Conservation (phyloP, 257 asterid species). For the Ballota nigra region DNA sequence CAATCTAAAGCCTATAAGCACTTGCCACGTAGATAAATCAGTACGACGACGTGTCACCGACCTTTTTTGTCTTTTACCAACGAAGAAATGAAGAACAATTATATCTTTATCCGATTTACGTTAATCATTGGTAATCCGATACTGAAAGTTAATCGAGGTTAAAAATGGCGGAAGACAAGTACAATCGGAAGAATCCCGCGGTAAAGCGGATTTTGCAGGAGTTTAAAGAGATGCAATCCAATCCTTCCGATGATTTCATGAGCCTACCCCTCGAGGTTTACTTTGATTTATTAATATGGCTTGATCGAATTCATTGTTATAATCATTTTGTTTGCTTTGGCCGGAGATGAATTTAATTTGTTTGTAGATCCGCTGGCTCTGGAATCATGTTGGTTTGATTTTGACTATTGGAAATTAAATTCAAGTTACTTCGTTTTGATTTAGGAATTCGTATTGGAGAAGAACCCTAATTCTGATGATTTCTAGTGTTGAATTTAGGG, state of each 20-base stretch:
- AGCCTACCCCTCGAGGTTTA: constrained; percentile 86
- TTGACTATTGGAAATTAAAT: not conserved
- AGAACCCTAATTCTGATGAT: not conserved
- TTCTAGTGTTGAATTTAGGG: not conserved
- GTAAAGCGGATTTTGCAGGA: constrained; percentile 96
- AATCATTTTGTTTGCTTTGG: not conserved
- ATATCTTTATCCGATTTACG: not conserved
- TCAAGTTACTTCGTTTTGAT: not conserved
- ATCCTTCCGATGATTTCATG: constrained; percentile 90
- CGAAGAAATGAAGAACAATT: not conserved
- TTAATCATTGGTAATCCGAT: constrained; percentile 16
- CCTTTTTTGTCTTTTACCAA: not conserved
- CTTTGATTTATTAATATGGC: no score
- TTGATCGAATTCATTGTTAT: not conserved
- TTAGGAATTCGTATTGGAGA: not conserved
- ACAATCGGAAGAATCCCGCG: constrained; percentile 79
- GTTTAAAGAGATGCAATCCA: constrained; percentile 90
- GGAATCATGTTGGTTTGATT: constrained; percentile 5
- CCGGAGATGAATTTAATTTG: not conserved
- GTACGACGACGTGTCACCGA: constrained; percentile 21
- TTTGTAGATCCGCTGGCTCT: constrained; percentile 7
- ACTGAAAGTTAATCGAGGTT: constrained; percentile 15
- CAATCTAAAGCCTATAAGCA: no score
- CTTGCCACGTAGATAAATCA: not conserved
- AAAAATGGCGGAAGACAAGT: constrained; percentile 73